phyloP scores from a whole-genome alignment of 2,329 filamentous ascomycete species.

The Phaeosphaeriaceae sp. region DNA sequence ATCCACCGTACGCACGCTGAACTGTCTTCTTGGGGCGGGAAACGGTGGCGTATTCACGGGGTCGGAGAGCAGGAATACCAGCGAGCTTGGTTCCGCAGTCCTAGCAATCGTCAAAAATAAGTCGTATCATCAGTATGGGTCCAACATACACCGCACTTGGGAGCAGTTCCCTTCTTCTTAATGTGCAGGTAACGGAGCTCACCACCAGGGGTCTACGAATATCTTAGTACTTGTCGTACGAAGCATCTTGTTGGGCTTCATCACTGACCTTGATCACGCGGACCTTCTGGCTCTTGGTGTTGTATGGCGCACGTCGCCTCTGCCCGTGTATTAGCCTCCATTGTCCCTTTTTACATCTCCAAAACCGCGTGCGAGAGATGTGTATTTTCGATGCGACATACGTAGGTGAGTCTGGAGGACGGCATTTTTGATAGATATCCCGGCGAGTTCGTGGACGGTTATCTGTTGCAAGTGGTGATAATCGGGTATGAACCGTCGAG shows the following conservation, averaged over 20 bases:
- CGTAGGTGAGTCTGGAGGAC: constrained; percentile 63
- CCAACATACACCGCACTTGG: constrained; percentile 73
- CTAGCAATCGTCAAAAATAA: constrained; percentile 57
- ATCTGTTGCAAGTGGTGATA: constrained; percentile 35
- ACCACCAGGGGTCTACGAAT: constrained; percentile 88
- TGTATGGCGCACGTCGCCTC: constrained; percentile 74
- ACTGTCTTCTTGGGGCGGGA: constrained; percentile 99
- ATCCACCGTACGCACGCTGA: constrained; percentile 95
- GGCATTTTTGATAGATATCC: constrained; percentile 57
- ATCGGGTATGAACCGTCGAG: too few relatives aligned
- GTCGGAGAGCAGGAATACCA: constrained; percentile 96
- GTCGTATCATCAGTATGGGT: neutral
- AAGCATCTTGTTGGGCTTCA: neutral
- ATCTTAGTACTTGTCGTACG: constrained; percentile 11
- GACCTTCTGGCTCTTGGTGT: constrained; percentile 97
- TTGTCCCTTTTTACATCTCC: neutral
- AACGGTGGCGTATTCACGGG: constrained; percentile 95
- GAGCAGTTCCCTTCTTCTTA: constrained; percentile 98
- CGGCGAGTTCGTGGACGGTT: constrained; percentile 40
- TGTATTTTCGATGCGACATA: constrained; percentile 48
- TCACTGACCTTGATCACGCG: constrained; percentile 57
- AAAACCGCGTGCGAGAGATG: neutral
- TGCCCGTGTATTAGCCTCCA: constrained; percentile 47
- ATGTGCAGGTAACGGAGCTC: constrained; percentile 96
- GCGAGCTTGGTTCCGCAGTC: constrained; percentile 98